Evolutionary conservation across 1,139 yeast genomes (phyloP).

Genomic region (Pichia sp.): DNA sequence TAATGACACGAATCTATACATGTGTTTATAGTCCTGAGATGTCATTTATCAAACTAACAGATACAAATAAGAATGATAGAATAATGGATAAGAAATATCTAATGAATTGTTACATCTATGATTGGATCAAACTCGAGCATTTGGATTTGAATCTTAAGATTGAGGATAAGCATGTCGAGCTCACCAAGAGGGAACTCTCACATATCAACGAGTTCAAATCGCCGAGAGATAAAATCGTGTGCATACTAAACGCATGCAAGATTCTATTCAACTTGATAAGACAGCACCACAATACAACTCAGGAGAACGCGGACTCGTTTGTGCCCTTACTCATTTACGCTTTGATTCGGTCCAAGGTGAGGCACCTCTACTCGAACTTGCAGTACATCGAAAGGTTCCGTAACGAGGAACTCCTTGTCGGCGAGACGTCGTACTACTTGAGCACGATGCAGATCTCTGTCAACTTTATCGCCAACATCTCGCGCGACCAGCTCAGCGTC

Average conservation of each 20-base stretch:
- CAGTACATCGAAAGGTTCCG: constrained; percentile 82
- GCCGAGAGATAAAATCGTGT: constrained; percentile 90
- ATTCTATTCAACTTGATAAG: constrained; percentile 82
- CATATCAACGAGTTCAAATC: constrained; percentile 82
- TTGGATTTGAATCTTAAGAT: constrained; percentile 64
- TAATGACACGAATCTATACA: constrained; percentile 79
- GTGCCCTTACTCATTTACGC: constrained; percentile 80
- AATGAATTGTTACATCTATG: constrained; percentile 54
- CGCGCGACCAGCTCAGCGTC: constrained; percentile 53
- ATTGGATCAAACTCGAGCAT: constrained; percentile 74
- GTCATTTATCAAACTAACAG: constrained; percentile 36
- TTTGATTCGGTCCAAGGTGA: constrained; percentile 59
- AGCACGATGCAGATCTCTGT: constrained; percentile 85
- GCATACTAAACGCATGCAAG: constrained; percentile 85
- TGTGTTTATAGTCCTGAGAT: constrained; percentile 80
- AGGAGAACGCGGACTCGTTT: constrained; percentile 87
- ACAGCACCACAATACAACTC: constrained; percentile 39
- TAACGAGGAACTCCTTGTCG: constrained; percentile 64
- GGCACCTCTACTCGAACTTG: constrained; percentile 63
- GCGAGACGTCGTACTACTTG: constrained; percentile 84
- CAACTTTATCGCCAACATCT: constrained; percentile 60
- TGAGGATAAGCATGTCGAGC: constrained; percentile 51
- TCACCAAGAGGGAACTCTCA: constrained; percentile 64
- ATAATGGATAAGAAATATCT: constrained; percentile 50
- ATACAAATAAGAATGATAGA: constrained; percentile 54